A percentile compares a stretch with the other conserved stretches of the same genome.
phyloP scores from a whole-genome alignment of 495 filamentous ascomycete genomes.

The Cudoniella acicularis region DNA sequence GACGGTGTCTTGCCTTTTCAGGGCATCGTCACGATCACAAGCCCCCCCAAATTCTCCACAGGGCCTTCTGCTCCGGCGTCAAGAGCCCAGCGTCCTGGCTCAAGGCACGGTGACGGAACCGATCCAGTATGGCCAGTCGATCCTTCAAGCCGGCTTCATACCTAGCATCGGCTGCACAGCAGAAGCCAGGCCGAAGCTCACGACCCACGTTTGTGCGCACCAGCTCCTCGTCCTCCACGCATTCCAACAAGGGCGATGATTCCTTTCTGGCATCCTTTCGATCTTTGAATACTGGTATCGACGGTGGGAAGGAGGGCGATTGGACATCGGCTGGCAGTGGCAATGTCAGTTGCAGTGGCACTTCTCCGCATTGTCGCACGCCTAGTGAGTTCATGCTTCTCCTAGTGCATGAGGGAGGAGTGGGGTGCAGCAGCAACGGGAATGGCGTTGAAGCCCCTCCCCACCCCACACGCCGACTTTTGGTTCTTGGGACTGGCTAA shows the following conservation, averaged over 20 bases:
- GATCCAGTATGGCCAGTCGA: conserved; percentile 24
- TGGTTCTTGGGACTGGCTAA: neutral
- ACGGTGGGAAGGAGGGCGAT: neutral
- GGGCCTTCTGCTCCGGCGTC: neutral
- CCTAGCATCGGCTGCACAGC: conserved; percentile 31
- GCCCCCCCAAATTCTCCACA: neutral
- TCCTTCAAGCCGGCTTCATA: conserved; percentile 37
- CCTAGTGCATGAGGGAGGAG: neutral
- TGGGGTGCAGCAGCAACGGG: neutral
- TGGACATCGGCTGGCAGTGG: neutral
- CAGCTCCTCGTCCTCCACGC: conserved; percentile 2
- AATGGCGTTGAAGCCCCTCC: neutral
- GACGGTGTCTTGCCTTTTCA: neutral
- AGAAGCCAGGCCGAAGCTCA: conserved; percentile 15
- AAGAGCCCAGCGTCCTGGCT: neutral
- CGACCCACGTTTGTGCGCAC: conserved; percentile 7
- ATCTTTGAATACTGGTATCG: neutral
- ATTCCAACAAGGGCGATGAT: neutral
- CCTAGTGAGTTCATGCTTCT: neutral
- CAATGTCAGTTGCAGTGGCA: neutral
- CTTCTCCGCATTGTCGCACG: neutral
- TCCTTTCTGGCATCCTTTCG: neutral
- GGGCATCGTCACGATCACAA: neutral
- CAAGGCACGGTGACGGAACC: neutral
- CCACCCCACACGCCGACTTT: conserved; percentile 1